These are phyloP conservation scores for Mesembryanthemum crystallinum DNA, from an alignment of 148 eudicot genomes.

Conservation along the genomic window DNA sequence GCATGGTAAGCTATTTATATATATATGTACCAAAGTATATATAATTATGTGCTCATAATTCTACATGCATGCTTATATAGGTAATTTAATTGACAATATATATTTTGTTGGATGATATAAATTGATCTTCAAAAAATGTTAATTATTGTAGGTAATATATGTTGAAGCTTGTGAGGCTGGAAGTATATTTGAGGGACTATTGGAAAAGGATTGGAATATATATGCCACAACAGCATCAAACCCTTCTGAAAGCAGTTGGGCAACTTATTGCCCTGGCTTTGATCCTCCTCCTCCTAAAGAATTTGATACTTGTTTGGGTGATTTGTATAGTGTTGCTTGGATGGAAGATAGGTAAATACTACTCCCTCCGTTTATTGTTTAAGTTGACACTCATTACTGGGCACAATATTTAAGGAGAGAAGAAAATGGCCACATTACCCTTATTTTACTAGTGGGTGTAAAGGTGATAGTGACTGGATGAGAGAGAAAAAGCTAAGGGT, in stretches of 20 bases:
- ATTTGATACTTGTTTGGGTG: slow-evolving; percentile 68
- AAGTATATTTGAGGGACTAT: slow-evolving; percentile 65
- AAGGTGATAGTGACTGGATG: too few relatives aligned
- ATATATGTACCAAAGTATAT: too few relatives aligned
- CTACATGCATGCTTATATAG: too few relatives aligned
- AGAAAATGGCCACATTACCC: too few relatives aligned
- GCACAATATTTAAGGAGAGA: too few relatives aligned
- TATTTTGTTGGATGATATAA: too few relatives aligned
- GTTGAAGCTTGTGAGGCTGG: slow-evolving; percentile 84
- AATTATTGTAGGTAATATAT: slow-evolving; percentile 51
- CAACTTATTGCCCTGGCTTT: slow-evolving; percentile 73
- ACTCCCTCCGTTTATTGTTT: too few relatives aligned
- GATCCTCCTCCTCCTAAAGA: slow-evolving; percentile 56
- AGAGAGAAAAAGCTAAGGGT: too few relatives aligned
- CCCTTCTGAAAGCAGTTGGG: slow-evolving; percentile 75
- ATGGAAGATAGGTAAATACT: slow-evolving; percentile 80
- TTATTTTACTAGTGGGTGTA: too few relatives aligned
- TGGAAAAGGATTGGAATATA: slow-evolving; percentile 49
- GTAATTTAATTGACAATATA: too few relatives aligned
- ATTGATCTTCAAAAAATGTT: background rate
- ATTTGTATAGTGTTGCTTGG: slow-evolving; percentile 83
- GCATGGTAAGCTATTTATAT: slow-evolving; percentile 49
- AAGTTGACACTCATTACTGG: too few relatives aligned
- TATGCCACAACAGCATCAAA: slow-evolving; percentile 75
- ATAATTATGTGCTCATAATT: too few relatives aligned